phyloP scores from a whole-genome alignment of 176 grass and related monocot genomes.

The Bothriochloa decipiens region DNA sequence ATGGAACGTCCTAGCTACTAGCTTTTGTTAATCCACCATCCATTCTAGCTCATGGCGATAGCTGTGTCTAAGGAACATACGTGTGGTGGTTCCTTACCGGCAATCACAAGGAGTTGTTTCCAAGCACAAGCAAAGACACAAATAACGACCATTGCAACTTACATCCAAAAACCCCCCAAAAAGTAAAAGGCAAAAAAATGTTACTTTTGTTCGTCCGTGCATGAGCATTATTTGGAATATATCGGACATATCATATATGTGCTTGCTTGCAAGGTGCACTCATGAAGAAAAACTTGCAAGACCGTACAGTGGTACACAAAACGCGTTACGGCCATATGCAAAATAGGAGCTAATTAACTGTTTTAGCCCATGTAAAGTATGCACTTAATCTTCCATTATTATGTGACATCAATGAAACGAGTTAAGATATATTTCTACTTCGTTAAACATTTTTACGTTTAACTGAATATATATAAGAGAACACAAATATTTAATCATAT shows the following conservation, averaged over 20 bases:
- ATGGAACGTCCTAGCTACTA: not conserved
- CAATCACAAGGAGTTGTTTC: constrained; percentile 46
- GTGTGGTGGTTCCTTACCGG: constrained; percentile 24
- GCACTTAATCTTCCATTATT: not conserved
- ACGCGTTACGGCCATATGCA: not conserved
- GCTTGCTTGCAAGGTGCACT: constrained; percentile 28
- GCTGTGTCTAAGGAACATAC: not conserved
- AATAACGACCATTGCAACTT: not conserved
- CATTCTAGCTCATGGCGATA: not conserved
- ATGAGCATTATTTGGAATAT: not conserved
- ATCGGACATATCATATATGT: not conserved
- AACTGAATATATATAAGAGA: too few species aligned
- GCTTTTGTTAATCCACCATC: not conserved
- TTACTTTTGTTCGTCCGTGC: not conserved
- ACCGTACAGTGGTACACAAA: not conserved
- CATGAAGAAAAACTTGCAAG: not conserved
- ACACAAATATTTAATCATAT: too few species aligned
- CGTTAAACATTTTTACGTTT: too few species aligned
- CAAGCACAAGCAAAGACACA: constrained; percentile 48
- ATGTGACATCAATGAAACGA: too few species aligned
- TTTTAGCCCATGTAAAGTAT: not conserved
- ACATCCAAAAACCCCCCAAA: too few species aligned
- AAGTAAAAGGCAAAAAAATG: not conserved
- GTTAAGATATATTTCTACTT: too few species aligned
- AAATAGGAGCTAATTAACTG: not conserved